phyloP scores from a whole-genome alignment of 257 asterid genomes.

The Solanum sejunctum region DNA sequence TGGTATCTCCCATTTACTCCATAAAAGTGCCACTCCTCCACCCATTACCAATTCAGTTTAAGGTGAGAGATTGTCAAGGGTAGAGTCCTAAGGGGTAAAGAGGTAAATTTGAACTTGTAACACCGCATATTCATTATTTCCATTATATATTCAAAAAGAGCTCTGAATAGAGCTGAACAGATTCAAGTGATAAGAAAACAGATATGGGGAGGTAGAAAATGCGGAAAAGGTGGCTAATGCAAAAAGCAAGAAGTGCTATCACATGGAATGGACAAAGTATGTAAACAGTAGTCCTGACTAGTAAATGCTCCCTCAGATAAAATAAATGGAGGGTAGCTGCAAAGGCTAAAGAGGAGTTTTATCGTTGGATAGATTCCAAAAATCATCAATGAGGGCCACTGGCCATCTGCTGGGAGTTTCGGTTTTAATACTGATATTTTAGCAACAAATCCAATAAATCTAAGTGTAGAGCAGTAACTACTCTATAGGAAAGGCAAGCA shows the following conservation, averaged over 20 bases:
- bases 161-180: not conserved
- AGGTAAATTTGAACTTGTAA: not conserved
- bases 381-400: not conserved
- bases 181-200: not conserved
- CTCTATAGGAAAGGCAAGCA: too few relatives aligned
- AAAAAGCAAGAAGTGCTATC: not conserved
- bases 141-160: not conserved
- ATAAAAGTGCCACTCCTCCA: not conserved
- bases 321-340: not conserved
- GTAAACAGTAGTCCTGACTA: not conserved
- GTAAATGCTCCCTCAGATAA: not conserved
- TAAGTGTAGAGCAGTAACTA: too few relatives aligned
- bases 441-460: too few relatives aligned
- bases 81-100: not conserved
- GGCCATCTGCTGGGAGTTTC: too few relatives aligned
- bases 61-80: not conserved
- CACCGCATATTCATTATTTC: not conserved
- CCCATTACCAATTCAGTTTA: not conserved
- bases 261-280: not conserved
- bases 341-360: not conserved
- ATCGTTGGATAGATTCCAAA: not conserved
- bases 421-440: too few relatives aligned
- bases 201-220: not conserved
- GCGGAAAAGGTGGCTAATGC: not conserved
- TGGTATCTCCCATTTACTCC: not conserved